Base-by-base conservation (phyloP, 176 grass and related monocot genomes). In the Neostapfia colusana region DNA sequence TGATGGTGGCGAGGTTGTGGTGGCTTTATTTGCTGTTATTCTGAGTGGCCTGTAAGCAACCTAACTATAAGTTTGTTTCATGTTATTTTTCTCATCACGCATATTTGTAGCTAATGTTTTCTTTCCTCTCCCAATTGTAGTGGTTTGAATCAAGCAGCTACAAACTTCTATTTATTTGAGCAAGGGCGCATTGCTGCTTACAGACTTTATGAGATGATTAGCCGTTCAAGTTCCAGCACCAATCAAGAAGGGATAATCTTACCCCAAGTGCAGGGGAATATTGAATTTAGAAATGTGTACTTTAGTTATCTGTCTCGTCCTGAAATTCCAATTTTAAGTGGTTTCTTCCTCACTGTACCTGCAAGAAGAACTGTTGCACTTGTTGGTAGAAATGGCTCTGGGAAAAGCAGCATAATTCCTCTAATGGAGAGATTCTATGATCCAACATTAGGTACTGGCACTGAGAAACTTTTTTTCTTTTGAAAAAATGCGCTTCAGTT, bases 401-500 rank as follows among this genome's bases (percentile, higher is more conserved):
- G 95, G 74, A 99, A 99, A 84, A 99, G 95, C 70, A 99, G 95
- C 81, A 99, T 99, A 84, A 99, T 99, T 84, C 95, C 95, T 83
- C 85, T 99, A 62, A 99, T 99, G 95, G 95, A 99, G 80, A 90
- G 95, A 75, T 99, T 99, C 82, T 99, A 99, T 60, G 95, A 99
- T 82, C 95, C 95, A 60, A 99, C 95, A 25, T 88, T 99, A 92
- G 95, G 95, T 99, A 88, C 76, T 5, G 78, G 76, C 72, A 60
- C 49, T 66, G 31, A 61, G 23, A 74, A 76, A 8, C 49, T 60
- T 69, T n/a, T 73, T 72, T 37, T 55, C 15, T 65, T 67, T 67
- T 70, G 0, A 56, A 24, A 56, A 25, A 55, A 55, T 58, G 60
- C 24, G 10, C 23, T 75, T 49, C 65, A 24, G 35, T 77, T 72